Conservation (phyloP, 768 basidiomycete species). For the Mycena crocata region DNA sequence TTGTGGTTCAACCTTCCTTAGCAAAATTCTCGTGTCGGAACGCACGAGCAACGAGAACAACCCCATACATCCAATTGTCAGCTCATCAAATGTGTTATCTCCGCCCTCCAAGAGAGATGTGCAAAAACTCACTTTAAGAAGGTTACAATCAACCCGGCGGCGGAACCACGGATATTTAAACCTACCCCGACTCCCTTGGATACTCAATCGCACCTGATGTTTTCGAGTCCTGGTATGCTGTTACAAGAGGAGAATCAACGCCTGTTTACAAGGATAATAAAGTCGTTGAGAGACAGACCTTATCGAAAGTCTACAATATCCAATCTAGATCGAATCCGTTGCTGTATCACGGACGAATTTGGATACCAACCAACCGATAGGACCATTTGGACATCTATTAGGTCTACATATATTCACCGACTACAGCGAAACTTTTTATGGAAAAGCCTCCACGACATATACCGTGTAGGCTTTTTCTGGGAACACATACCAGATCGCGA, state of each 20-base stretch:
- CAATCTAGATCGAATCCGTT: not conserved
- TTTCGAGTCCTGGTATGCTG: not conserved
- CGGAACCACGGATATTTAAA: too few relatives aligned
- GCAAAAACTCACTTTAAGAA: too few relatives aligned
- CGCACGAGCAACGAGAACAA: too few relatives aligned
- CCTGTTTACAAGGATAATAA: not conserved
- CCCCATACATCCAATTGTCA: not conserved
- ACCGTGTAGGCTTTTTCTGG: conserved; percentile 1
- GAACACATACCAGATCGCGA: not conserved
- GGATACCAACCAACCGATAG: not conserved
- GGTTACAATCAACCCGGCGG: too few relatives aligned
- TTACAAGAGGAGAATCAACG: not conserved
- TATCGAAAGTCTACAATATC: not conserved
- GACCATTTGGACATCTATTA: not conserved
- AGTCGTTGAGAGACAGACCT: not conserved
- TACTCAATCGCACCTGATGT: too few relatives aligned
- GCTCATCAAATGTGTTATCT: not conserved
- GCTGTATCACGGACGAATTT: too few relatives aligned
- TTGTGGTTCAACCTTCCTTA: not conserved
- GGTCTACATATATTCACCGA: not conserved
- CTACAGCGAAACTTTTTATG: not conserved
- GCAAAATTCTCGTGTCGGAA: not conserved
- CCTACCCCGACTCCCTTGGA: too few relatives aligned
- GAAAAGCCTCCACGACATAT: conserved; percentile 5
- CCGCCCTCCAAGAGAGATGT: conserved; percentile 2